Conservation (phyloP, 2,329 filamentous ascomycete genomes). For the Botrytis elliptica region DNA sequence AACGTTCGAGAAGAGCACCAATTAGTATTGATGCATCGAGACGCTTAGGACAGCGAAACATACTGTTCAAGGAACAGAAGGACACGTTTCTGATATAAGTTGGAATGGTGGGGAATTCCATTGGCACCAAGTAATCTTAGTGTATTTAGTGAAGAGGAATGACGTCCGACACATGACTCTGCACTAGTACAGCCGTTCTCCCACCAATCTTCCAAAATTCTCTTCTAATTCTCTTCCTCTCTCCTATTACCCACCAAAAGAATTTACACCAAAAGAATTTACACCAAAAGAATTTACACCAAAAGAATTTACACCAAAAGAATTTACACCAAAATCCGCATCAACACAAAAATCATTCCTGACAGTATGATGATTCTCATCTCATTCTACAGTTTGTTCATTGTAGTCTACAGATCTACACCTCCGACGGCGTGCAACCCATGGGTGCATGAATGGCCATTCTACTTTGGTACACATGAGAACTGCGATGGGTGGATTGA, state of each 20-base stretch:
- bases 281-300: too few species aligned
- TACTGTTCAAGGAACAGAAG: neutral
- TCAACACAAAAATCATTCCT: too few species aligned
- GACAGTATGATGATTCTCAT: too few species aligned
- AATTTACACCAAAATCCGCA: too few species aligned
- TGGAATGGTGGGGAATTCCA: rapidly evolving
- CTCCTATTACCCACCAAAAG: too few species aligned
- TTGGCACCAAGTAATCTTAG: neutral
- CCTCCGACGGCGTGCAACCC: neutral
- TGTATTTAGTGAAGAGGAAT: neutral
- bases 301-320: too few species aligned
- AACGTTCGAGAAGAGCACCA: neutral
- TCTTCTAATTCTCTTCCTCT: too few species aligned
- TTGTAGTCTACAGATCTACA: too few species aligned
- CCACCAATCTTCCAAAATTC: neutral
- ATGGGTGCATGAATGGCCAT: neutral
- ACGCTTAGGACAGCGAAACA: too few species aligned
- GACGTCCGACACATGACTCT: neutral
- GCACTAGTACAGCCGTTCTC: too few species aligned
- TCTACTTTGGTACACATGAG: neutral
- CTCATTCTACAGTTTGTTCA: too few species aligned
- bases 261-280: too few species aligned
- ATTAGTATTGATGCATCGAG: neutral
- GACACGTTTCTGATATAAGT: rapidly evolving
- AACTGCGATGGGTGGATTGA: neutral